These are phyloP conservation scores for Colletotrichum theobromicola DNA, from an alignment of 2,329 filamentous ascomycete genomes.

Conservation along the genomic window DNA sequence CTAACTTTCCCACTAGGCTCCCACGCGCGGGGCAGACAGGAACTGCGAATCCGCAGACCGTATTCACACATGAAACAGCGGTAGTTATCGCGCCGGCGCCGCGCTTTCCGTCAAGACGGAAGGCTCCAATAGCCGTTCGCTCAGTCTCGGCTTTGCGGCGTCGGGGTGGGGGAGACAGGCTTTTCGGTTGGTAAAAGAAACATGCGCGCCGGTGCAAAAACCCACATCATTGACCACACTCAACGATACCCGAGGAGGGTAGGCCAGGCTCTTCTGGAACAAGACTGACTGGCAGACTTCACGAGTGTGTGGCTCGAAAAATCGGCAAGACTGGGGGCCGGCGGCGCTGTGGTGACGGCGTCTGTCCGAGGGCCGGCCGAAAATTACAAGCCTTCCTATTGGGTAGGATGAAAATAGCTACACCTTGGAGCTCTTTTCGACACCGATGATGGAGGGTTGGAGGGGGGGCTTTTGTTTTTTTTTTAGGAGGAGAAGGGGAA, in stretches of 20 bases:
- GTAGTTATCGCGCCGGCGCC: neutral
- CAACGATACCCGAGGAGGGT: neutral
- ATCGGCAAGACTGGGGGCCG: neutral
- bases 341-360: neutral
- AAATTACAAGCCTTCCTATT: neutral
- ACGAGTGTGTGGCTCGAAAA: neutral
- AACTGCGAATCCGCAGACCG: neutral
- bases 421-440: neutral
- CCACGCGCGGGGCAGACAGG: neutral
- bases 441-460: neutral
- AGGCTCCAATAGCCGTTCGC: neutral
- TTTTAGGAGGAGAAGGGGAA: neutral
- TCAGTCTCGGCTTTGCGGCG: neutral
- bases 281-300: neutral
- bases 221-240: neutral
- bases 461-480: neutral
- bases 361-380: conserved; percentile 2
- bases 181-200: neutral
- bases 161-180: neutral
- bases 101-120: neutral
- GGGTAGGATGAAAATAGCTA: neutral
- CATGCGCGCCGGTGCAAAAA: neutral
- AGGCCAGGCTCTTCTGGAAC: neutral
- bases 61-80: neutral
- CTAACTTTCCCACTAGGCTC: neutral